Percentiles rank a stretch among this genome's conserved stretches.
Evolutionary conservation across 2,329 filamentous ascomycete genomes (phyloP).

Genomic region (Sporothrix dimorphospora): DNA sequence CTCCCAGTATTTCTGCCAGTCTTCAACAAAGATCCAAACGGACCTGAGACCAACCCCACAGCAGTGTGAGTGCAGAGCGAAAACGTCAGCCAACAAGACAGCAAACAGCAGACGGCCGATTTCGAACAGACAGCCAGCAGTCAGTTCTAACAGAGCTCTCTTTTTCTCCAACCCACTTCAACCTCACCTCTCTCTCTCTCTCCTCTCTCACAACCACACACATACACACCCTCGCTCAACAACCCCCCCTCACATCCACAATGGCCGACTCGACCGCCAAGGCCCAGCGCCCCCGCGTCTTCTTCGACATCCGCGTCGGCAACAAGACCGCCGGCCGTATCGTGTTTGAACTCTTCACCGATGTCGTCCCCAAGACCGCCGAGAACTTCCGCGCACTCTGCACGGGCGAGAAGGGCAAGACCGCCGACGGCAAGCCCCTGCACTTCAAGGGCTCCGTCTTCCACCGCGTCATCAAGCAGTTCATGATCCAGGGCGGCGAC

Average conservation of each 20-base stretch:
- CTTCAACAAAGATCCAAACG: slow-evolving; percentile 4
- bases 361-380: slow-evolving; percentile 87
- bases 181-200: not conserved
- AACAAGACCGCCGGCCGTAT: slow-evolving; percentile 74
- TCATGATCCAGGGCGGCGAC: slow-evolving; percentile 98
- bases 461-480: slow-evolving; percentile 96
- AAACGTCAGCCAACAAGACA: not conserved
- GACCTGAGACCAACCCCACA: not conserved
- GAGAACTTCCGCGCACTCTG: slow-evolving; percentile 96
- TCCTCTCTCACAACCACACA: not conserved
- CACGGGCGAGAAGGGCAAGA: slow-evolving; percentile 89
- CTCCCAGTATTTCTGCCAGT: not conserved
- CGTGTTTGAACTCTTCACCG: slow-evolving; percentile 77
- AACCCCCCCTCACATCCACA: slow-evolving; percentile 27
- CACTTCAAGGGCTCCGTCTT: slow-evolving; percentile 93
- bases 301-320: slow-evolving; percentile 89
- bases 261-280: slow-evolving; percentile 49
- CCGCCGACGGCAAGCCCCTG: slow-evolving; percentile 80
- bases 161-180: not conserved
- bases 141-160: not conserved
- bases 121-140: not conserved
- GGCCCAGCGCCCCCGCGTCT: slow-evolving; percentile 75
- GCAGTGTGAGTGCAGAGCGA: not conserved
- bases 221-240: not conserved
- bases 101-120: not conserved